phyloP scores from a whole-genome alignment of 306 rosid species.

The Delonix regia region DNA sequence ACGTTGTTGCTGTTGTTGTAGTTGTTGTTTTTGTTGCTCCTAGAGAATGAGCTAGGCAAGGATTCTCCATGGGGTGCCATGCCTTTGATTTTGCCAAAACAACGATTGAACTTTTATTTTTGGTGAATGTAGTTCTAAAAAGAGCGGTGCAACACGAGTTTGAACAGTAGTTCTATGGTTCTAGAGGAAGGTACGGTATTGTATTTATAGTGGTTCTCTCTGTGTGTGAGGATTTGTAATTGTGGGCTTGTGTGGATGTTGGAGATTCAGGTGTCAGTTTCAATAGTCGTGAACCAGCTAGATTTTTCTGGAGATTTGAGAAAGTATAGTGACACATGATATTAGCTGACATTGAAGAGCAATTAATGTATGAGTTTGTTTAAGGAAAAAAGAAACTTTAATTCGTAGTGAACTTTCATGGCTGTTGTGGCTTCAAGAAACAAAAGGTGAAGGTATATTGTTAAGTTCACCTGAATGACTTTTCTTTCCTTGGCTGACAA shows the following conservation, averaged over 20 bases:
- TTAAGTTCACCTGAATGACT: constrained; percentile 32
- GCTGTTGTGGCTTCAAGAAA: constrained; percentile 26
- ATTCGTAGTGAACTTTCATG: constrained; percentile 20
- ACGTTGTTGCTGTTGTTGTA: background rate
- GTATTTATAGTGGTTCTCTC: constrained; percentile 56
- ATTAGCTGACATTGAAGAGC: constrained; percentile 16
- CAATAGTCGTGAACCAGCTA: constrained; percentile 55
- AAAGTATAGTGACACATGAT: constrained; percentile 37
- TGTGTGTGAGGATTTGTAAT: constrained; percentile 7
- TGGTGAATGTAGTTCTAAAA: background rate
- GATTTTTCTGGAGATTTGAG: constrained; percentile 53
- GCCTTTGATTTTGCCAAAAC: no score
- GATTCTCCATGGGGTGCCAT: constrained; percentile 93
- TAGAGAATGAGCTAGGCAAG: constrained; percentile 33
- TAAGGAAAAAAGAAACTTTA: background rate
- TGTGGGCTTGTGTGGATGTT: constrained; percentile 52
- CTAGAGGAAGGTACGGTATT: constrained; percentile 15
- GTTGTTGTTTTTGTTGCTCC: constrained; percentile 35
- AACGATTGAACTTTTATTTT: background rate
- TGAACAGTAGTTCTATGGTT: constrained; percentile 13
- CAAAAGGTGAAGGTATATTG: constrained; percentile 27
- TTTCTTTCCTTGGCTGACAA: constrained; percentile 31
- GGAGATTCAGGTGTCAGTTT: constrained; percentile 52
- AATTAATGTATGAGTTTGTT: background rate
- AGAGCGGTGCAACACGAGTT: background rate